Evolutionary conservation across 306 rosid genomes (phyloP), one percentile per base, ranked within the genome.

Genomic region (Prunus mume): DNA sequence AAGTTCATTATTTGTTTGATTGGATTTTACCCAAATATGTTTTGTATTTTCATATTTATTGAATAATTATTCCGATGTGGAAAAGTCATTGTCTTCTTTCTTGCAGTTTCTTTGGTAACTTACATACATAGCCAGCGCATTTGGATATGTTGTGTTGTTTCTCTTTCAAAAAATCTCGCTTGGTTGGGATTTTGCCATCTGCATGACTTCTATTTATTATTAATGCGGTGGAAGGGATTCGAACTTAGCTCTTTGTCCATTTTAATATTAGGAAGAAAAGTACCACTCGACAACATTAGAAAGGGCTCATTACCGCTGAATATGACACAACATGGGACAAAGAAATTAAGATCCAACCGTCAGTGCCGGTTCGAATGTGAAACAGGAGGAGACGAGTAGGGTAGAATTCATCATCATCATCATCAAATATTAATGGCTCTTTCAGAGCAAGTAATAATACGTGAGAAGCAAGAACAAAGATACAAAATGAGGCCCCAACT

Each of bases 381-480:
- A 38, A 38, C 41, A 0, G 8, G 51, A 46, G 51, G 51, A 46
- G 51, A 46, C 51, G 1, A 46, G 12, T 46, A 12, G 14, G 51
- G n/a, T 2, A 49, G 55, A 30, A 14, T 9, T 6, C 49, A 20
- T 34, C 76, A 51, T 51, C 61, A 8, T 72, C 75, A 60, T 32
- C 27, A 25, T 25, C 51, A 34, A 12, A n/a, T 71, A 56, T 20
- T 56, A 74, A 45, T 12, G 14, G 68, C 56, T 62, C 60, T 64
- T 75, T 71, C n/a, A 28, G 73, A 41, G 69, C 68, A 18, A 56
- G 68, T 63, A 50, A 57, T 74, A 47, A 55, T 65, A 41, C 70
- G 34, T 74, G 47, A 47, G 46, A 32, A 73, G 25, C 10, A 54
- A 60, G 19, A 34, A 65, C 9, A 71, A 47, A 47, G 63, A 56